Conservation (phyloP, 140 eudicot genomes). For the Anethum foeniculum region DNA sequence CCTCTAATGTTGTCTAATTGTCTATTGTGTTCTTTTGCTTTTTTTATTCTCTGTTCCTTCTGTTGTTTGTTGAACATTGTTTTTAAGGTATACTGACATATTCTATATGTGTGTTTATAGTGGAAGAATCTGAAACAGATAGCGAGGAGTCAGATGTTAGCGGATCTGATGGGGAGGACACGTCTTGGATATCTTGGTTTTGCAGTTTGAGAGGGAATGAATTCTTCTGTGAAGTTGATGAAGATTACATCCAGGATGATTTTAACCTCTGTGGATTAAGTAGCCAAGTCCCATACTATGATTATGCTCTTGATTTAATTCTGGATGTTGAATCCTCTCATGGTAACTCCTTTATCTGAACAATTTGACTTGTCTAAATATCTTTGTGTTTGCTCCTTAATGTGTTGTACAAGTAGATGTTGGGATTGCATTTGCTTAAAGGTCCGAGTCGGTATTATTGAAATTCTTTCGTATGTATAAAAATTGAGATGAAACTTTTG, state of each 20-base stretch:
- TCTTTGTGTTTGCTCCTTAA: background rate
- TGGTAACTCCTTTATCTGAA: background rate
- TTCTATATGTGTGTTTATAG: background rate
- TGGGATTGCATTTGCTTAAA: background rate
- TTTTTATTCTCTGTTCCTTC: background rate
- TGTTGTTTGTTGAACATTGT: background rate
- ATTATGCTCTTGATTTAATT: background rate
- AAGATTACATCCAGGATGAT: constrained; percentile 3
- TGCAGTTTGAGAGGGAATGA: background rate
- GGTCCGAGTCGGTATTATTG: background rate
- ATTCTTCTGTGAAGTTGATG: constrained; percentile 6
- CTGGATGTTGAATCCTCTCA: constrained; percentile 7
- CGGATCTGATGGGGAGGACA: constrained; percentile 4
- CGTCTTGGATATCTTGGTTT: constrained; percentile 4
- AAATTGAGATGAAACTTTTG: background rate
- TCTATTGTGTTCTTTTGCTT: background rate
- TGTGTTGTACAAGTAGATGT: constrained; percentile 4
- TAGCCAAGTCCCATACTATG: constrained; percentile 2
- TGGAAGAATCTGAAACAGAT: constrained; percentile 1
- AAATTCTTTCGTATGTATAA: background rate
- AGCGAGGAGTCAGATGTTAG: constrained; percentile 2
- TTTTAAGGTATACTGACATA: background rate
- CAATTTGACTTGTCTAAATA: background rate
- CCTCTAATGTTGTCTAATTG: background rate
- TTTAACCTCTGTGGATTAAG: constrained; percentile 5